phyloP scores from a whole-genome alignment of 2,329 filamentous ascomycete genomes.

The Trichoderma breve region DNA sequence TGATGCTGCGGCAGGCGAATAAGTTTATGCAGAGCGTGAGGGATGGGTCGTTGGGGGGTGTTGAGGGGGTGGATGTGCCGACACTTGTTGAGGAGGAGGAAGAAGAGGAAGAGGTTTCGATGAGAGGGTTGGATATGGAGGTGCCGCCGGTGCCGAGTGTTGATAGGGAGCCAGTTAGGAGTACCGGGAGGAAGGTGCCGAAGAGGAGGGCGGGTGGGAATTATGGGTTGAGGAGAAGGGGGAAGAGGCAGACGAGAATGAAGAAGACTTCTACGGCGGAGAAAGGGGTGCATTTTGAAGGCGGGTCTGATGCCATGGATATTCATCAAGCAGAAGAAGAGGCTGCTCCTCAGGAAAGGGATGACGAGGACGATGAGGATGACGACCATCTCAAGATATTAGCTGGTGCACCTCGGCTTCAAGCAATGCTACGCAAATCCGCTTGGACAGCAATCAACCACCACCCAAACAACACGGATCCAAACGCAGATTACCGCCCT shows the following conservation, averaged over 20 bases:
- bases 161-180: neutral
- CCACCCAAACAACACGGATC: neutral
- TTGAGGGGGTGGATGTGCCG: neutral
- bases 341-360: too few species aligned
- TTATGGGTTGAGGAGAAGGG: neutral
- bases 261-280: neutral
- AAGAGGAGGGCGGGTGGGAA: neutral
- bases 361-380: neutral
- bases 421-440: neutral
- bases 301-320: neutral
- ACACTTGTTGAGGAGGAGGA: neutral
- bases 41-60: slow-evolving; percentile 5
- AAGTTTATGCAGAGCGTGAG: slow-evolving; percentile 25
- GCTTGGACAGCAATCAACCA: neutral
- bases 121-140: neutral
- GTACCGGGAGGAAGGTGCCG: neutral
- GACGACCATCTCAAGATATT: slow-evolving; percentile 13
- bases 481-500: neutral
- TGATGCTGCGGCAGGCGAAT: slow-evolving; percentile 26
- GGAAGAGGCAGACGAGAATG: neutral
- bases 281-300: neutral
- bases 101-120: too few species aligned
- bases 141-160: neutral
- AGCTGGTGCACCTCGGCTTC: neutral
- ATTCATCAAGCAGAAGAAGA: neutral